Evolutionary conservation across 345 rosid genomes (phyloP).

Genomic region (Eucalyptus lansdowneana): DNA sequence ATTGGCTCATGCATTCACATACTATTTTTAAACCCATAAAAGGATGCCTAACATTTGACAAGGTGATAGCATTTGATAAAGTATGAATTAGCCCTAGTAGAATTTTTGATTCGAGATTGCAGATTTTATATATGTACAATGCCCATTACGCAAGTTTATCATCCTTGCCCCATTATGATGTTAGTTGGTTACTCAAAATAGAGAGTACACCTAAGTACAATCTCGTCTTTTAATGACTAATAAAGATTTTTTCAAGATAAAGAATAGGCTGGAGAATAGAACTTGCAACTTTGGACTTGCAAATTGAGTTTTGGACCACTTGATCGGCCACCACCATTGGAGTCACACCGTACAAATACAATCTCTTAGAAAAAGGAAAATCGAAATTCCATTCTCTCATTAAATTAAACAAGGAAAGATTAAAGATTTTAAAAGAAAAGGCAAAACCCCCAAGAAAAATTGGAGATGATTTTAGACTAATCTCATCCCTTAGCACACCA

Average conservation of each 20-base stretch:
- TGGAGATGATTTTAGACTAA: slow-evolving; percentile 5
- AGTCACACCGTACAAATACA: neutral
- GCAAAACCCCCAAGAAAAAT: slow-evolving; percentile 19
- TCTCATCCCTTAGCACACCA: neutral
- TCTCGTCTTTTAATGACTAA: neutral
- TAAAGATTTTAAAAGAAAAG: slow-evolving; percentile 12
- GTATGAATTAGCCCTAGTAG: neutral
- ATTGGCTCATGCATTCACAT: neutral
- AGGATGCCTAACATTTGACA: neutral
- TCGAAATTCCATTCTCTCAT: neutral
- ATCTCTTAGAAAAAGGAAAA: neutral
- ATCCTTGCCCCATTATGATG: neutral
- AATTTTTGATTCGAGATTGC: neutral
- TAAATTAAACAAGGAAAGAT: neutral
- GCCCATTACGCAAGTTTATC: neutral
- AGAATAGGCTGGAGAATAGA: neutral
- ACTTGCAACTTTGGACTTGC: neutral
- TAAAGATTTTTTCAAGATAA: neutral
- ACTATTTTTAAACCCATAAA: neutral
- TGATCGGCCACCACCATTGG: neutral
- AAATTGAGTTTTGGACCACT: neutral
- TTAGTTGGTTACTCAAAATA: neutral
- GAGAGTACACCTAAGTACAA: neutral
- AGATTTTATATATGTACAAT: neutral
- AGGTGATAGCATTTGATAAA: neutral